Percentiles rank a stretch among this genome's conserved stretches.
phyloP scores from a whole-genome alignment of 306 rosid species.

The Lathyrus aphaca region DNA sequence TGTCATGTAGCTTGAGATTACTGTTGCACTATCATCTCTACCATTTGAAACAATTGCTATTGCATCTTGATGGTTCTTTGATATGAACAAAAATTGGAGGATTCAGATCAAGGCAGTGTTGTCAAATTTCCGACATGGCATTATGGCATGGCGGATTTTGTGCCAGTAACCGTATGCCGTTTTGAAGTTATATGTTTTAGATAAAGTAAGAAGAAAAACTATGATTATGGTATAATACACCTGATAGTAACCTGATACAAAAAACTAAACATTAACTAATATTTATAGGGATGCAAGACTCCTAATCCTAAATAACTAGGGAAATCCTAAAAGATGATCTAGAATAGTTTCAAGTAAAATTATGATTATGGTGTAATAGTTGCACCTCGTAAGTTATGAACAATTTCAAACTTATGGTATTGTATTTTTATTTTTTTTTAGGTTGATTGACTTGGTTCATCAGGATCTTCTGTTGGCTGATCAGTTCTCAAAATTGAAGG shows the following conservation, averaged over 20 bases:
- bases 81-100: slow-evolving; percentile 12
- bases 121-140: not conserved
- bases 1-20: slow-evolving; percentile 34
- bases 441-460: slow-evolving; percentile 90
- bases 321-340: not conserved
- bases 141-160: not conserved
- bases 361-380: not conserved
- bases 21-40: not conserved
- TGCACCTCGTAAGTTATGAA: slow-evolving; percentile 32
- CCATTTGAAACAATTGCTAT: slow-evolving; percentile 27
- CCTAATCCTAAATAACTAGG: not conserved
- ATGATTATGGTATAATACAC: not conserved
- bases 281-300: not conserved
- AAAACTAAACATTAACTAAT: too few relatives aligned
- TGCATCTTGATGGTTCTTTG: slow-evolving; percentile 27
- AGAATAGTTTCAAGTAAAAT: not conserved
- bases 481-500: slow-evolving; percentile 86
- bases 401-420: slow-evolving; percentile 31
- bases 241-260: slow-evolving; percentile 1
- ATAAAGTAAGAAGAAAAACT: not conserved
- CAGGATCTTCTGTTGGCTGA: slow-evolving; percentile 88
- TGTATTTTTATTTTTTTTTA: slow-evolving; percentile 40
- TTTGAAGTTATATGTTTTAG: not conserved
- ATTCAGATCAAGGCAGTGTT: slow-evolving; percentile 21
- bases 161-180: not conserved